These are phyloP conservation scores for Elongisporangium undulatum DNA, from an alignment of 352 stramenopile species.

Conservation along the genomic window DNA sequence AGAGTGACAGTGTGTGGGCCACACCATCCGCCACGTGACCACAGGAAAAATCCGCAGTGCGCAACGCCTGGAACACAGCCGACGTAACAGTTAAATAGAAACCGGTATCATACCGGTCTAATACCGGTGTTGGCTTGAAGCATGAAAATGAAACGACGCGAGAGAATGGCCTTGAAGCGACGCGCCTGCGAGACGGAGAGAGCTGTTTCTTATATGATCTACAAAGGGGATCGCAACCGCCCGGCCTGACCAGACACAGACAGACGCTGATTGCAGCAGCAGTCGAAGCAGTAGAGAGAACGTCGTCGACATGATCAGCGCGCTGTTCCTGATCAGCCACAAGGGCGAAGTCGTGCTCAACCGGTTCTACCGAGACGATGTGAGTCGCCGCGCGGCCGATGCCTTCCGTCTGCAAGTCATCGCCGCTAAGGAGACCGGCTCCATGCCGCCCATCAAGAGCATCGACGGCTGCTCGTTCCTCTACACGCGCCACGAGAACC, in stretches of 20 bases:
- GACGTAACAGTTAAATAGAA: background rate
- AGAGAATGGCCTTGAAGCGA: background rate
- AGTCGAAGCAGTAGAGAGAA: background rate
- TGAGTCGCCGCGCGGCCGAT: constrained; percentile 65
- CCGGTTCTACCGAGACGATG: constrained; percentile 78
- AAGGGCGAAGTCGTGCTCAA: constrained; percentile 83
- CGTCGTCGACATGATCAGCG: constrained; percentile 54
- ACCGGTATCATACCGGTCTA: background rate
- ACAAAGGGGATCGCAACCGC: background rate
- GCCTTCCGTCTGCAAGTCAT: constrained; percentile 89
- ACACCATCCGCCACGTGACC: background rate
- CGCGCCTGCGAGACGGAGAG: background rate
- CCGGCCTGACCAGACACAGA: background rate
- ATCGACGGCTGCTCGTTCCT: constrained; percentile 98
- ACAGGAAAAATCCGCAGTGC: background rate
- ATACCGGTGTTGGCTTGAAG: background rate
- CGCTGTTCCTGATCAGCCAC: constrained; percentile 76
- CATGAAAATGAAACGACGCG: constrained; percentile 5
- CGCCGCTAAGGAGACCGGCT: constrained; percentile 95
- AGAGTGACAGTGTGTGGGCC: background rate
- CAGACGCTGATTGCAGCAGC: background rate
- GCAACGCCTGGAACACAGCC: background rate
- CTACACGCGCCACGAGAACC: constrained; percentile 96
- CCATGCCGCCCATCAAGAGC: constrained; percentile 91
- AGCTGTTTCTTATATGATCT: constrained; percentile 2